Evolutionary conservation across 805 yeast genomes (phyloP).

Genomic region (Grigorovia transvaalensis): DNA sequence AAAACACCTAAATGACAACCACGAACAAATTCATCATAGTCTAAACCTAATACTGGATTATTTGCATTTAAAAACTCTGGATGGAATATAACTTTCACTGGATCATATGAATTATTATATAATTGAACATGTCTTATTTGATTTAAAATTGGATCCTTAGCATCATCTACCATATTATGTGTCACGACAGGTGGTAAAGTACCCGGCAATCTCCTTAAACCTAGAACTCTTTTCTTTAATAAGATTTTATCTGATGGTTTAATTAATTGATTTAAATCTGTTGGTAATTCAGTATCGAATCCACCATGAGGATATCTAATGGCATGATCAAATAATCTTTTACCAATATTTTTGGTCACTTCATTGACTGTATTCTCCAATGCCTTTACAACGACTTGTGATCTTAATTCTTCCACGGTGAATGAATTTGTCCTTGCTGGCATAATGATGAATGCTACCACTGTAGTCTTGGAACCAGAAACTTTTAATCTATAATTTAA

Average conservation of each 20-base stretch:
- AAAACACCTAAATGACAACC: slow-evolving; percentile 97
- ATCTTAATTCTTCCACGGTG: slow-evolving; percentile 90
- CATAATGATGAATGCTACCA: slow-evolving; percentile 96
- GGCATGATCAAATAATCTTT: slow-evolving; percentile 82
- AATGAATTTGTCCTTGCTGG: slow-evolving; percentile 92
- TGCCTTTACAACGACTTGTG: slow-evolving; percentile 92
- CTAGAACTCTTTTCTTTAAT: slow-evolving; percentile 85
- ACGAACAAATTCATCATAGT: slow-evolving; percentile 94
- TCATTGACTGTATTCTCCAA: slow-evolving; percentile 81
- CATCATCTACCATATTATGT: slow-evolving; percentile 91
- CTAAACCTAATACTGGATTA: slow-evolving; percentile 86
- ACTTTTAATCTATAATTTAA: slow-evolving; percentile 79
- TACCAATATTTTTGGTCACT: slow-evolving; percentile 78
- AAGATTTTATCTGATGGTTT: slow-evolving; percentile 81
- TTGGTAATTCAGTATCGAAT: slow-evolving; percentile 57
- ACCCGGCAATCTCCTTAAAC: slow-evolving; percentile 63
- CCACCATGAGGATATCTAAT: slow-evolving; percentile 46
- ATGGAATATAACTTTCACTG: slow-evolving; percentile 93
- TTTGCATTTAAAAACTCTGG: slow-evolving; percentile 94
- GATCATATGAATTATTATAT: slow-evolving; percentile 80
- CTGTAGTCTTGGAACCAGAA: slow-evolving; percentile 76
- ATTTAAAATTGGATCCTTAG: slow-evolving; percentile 79
- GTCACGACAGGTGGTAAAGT: slow-evolving; percentile 92
- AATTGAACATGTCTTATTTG: slow-evolving; percentile 87
- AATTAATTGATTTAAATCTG: slow-evolving; percentile 69